Conservation (phyloP, 345 rosid species). For the Crucihimalaya himalaica region DNA sequence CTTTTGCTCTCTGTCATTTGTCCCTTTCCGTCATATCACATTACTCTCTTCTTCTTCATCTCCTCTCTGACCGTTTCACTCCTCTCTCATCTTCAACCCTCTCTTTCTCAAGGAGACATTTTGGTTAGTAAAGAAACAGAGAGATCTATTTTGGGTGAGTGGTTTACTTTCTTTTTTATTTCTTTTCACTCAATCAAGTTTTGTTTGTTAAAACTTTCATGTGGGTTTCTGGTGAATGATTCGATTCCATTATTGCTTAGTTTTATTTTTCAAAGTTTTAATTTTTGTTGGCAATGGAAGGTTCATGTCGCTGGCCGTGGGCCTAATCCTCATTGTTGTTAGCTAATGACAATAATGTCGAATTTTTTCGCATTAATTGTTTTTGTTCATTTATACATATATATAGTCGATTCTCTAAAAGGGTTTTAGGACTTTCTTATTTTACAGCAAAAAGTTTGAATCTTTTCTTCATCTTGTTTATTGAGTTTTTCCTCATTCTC, state of each 20-base stretch:
- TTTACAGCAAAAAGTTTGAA: slow-evolving; percentile 1
- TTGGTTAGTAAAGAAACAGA: slow-evolving; percentile 1
- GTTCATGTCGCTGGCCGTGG: slow-evolving; percentile 37
- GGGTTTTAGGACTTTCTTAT: slow-evolving; percentile 29
- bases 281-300: slow-evolving; percentile 18
- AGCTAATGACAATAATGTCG: slow-evolving; percentile 32
- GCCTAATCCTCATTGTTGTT: slow-evolving; percentile 40
- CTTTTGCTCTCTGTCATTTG: slow-evolving; percentile 24
- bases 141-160: slow-evolving; percentile 34
- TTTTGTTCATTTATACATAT: not conserved
- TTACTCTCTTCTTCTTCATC: slow-evolving; percentile 20
- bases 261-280: not conserved
- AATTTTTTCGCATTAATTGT: slow-evolving; percentile 16
- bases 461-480: slow-evolving; percentile 20
- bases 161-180: not conserved
- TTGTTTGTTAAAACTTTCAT: slow-evolving; percentile 24
- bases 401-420: slow-evolving; percentile 13
- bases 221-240: slow-evolving; percentile 44
- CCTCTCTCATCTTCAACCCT: slow-evolving; percentile 21
- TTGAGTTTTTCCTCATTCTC: not conserved
- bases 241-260: slow-evolving; percentile 27
- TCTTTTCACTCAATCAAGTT: not conserved
- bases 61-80: not conserved
- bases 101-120: slow-evolving; percentile 6
- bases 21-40: slow-evolving; percentile 29